These are phyloP conservation scores for Candida caryicola DNA, from an alignment of 805 yeast genomes.

Conservation along the genomic window DNA sequence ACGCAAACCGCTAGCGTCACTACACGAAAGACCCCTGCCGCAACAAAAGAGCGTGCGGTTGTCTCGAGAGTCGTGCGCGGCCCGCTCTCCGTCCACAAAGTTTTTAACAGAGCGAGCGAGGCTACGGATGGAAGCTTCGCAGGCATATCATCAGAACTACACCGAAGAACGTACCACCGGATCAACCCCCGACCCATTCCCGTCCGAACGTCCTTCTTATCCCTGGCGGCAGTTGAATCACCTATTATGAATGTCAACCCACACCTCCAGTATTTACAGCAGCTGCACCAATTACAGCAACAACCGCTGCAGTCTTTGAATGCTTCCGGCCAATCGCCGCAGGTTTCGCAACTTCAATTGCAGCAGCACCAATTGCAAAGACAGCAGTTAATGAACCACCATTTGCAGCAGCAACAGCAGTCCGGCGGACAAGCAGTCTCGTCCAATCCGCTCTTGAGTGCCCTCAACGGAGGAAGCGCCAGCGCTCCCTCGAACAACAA, in stretches of 20 bases:
- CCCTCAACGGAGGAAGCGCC: constrained; percentile 28
- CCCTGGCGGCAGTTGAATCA: too few relatives aligned
- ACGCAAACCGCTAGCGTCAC: too few relatives aligned
- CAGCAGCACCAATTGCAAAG: constrained; percentile 35
- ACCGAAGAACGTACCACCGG: too few relatives aligned
- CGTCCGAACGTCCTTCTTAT: too few relatives aligned
- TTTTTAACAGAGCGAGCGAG: too few relatives aligned
- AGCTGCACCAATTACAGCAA: constrained; percentile 27
- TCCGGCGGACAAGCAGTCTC: constrained; percentile 18
- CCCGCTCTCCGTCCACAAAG: too few relatives aligned
- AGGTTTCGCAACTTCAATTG: constrained; percentile 29
- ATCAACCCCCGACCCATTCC: too few relatives aligned
- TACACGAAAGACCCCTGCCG: too few relatives aligned
- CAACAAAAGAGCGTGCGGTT: too few relatives aligned
- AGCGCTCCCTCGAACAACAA: constrained; percentile 13
- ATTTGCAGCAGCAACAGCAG: constrained; percentile 21
- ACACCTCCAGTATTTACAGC: constrained; percentile 43
- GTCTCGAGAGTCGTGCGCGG: too few relatives aligned
- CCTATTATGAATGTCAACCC: constrained; percentile 39
- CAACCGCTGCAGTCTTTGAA: constrained; percentile 20
- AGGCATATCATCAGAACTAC: too few relatives aligned
- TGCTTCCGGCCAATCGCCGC: constrained; percentile 31
- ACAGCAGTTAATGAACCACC: constrained; percentile 33
- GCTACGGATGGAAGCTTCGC: too few relatives aligned
- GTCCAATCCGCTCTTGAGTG: constrained; percentile 36